Evolutionary conservation across 441 rosid genomes (phyloP), one percentile per base, ranked within the genome.

Genomic region (Melastoma candidum): DNA sequence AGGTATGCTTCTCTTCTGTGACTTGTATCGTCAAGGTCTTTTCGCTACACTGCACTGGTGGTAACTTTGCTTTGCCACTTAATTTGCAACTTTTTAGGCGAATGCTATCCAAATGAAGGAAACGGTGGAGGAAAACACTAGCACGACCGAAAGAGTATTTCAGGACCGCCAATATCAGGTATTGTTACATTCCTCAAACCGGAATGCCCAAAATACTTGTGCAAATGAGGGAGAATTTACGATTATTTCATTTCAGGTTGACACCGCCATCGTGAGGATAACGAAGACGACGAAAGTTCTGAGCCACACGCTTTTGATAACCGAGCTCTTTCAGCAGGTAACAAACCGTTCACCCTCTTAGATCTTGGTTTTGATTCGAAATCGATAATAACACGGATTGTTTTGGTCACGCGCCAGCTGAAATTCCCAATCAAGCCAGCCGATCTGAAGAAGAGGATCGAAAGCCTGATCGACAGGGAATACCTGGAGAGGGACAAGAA

Each of bases 101-200:
- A 94, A 94, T 76, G 96, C 99, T 32, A 94, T 94, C 76, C 99
- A 94, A 71, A 83, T 90, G 99, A 94, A 90, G 79, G 99, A 94
- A 77, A 94, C 99, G 0, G 97, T 94, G 45, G 99, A 94, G 66
- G 99, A 94, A 74, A 90, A 90, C 76, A 83, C 96, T 43, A 87
- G 96, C 71, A 94, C 99, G 46, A 90, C 99, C 0, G 95, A 94
- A 64, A 83, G 97, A 79, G 99, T 94, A 54, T 94, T 94, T 72
- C 97, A 89, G 65, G 97, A 94, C 69, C 90, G 97, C 32, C 99
- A 94, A 65, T 94, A 90, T 74, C 99, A 94, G 99, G 99, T 93
- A 49, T 24, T 4, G 17, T 14, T 12, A 8, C 39, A 29, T 47
- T 46, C 17, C 47, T 47, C 12, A 55, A 60, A 17, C 54, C 39